phyloP scores from a whole-genome alignment of 129 eudicot genomes.

The sunflower (Helianthus annuus) region HanXRQr2.0-SUNRISE NC_035440.2:14875543-14876042 shows the following conservation, averaged over 20 bases:
- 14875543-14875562: constrained; percentile 54
- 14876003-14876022: constrained; percentile 49
- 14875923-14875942: constrained; percentile 59
- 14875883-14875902: constrained; percentile 95
- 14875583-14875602: constrained; percentile 45
- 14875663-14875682: constrained; percentile 91
- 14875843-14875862: constrained; percentile 82
- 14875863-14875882: constrained; percentile 79
- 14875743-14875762: constrained; percentile 77
- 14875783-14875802: constrained; percentile 77
- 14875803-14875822: constrained; percentile 77
- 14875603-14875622: constrained; percentile 69
- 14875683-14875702: constrained; percentile 73
- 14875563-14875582: constrained; percentile 64
- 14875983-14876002: constrained; percentile 72
- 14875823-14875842: constrained; percentile 93
- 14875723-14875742: constrained; percentile 73
- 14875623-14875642: constrained; percentile 66
- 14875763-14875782: constrained; percentile 91
- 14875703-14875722: constrained; percentile 78
- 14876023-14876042: constrained; percentile 49
- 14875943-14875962: constrained; percentile 64
- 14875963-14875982: constrained; percentile 87
- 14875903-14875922: constrained; percentile 53
- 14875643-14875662: constrained; percentile 75